phyloP scores from a whole-genome alignment of 306 rosid genomes.

The Morella rubra region DNA sequence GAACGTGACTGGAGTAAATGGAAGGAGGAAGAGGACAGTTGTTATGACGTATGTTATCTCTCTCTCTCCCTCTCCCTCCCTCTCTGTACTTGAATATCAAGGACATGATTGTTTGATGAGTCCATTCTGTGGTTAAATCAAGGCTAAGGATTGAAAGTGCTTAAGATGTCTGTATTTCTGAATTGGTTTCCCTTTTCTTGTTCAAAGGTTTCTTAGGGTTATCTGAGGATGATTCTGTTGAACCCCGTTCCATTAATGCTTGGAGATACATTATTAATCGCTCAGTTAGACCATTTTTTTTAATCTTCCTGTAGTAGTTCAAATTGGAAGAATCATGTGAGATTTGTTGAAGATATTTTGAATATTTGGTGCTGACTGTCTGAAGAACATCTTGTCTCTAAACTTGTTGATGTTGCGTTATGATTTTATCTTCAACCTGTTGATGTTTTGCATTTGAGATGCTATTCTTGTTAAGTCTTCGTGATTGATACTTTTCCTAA shows the following conservation, averaged over 20 bases:
- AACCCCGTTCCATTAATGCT: neutral
- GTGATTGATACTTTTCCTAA: neutral
- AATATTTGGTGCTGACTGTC: neutral
- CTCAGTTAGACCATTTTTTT: neutral
- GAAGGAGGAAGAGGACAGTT: conserved; percentile 79
- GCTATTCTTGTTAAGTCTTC: neutral
- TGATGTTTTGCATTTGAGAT: neutral
- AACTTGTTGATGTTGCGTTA: neutral
- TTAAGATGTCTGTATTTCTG: neutral
- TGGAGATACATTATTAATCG: neutral
- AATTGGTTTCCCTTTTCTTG: neutral
- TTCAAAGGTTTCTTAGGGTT: neutral
- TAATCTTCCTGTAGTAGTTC: neutral
- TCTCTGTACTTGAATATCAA: neutral
- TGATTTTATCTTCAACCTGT: neutral
- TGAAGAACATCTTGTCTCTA: neutral
- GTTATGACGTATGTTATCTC: conserved; percentile 65
- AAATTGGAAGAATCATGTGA: neutral
- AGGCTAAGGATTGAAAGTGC: neutral
- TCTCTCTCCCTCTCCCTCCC: neutral
- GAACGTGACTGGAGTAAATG: conserved; percentile 77
- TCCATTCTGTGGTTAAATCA: neutral
- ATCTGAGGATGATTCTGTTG: neutral
- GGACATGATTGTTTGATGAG: neutral
- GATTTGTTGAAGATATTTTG: neutral